Conservation (phyloP, 495 filamentous ascomycete genomes). For the Aspergillus incahuasiensis region DNA sequence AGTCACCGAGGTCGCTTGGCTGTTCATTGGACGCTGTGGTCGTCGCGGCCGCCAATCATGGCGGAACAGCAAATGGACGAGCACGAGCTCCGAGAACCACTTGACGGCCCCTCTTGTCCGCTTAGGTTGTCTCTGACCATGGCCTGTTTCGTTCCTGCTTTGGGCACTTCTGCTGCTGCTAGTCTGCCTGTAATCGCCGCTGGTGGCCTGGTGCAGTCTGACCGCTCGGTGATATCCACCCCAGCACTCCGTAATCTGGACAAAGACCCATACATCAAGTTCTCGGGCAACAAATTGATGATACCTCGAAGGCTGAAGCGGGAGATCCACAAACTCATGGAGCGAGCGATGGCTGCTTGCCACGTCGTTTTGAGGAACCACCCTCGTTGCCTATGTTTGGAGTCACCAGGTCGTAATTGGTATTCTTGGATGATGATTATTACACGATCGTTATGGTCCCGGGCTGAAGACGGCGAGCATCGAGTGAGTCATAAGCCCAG, state of each 20-base stretch:
- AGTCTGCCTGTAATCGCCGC: conserved; percentile 22
- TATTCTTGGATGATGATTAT: neutral
- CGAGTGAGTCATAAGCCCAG: neutral
- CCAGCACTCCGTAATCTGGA: neutral
- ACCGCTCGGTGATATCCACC: conserved; percentile 22
- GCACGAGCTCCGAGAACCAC: conserved; percentile 13
- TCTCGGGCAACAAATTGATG: neutral
- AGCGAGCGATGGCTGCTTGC: conserved; percentile 20
- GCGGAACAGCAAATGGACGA: conserved; percentile 14
- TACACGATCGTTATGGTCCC: neutral
- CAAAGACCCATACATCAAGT: neutral
- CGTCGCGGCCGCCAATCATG: conserved; percentile 13
- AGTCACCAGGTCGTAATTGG: conserved; percentile 10
- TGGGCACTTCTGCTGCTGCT: conserved; percentile 29
- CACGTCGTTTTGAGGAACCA: conserved; percentile 18
- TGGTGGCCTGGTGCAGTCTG: conserved; percentile 22
- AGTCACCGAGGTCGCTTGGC: too few relatives aligned
- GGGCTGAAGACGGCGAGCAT: neutral
- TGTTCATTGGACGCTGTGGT: neutral
- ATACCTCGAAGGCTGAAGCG: conserved; percentile 16
- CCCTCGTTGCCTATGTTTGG: conserved; percentile 17
- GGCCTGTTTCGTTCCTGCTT: conserved; percentile 21
- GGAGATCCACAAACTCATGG: conserved; percentile 15
- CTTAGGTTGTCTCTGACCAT: conserved; percentile 16
- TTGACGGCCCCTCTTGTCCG: conserved; percentile 10